Conservation (phyloP, 1,139 yeast genomes). For the Zhuliangozyma blackwelliae region DNA sequence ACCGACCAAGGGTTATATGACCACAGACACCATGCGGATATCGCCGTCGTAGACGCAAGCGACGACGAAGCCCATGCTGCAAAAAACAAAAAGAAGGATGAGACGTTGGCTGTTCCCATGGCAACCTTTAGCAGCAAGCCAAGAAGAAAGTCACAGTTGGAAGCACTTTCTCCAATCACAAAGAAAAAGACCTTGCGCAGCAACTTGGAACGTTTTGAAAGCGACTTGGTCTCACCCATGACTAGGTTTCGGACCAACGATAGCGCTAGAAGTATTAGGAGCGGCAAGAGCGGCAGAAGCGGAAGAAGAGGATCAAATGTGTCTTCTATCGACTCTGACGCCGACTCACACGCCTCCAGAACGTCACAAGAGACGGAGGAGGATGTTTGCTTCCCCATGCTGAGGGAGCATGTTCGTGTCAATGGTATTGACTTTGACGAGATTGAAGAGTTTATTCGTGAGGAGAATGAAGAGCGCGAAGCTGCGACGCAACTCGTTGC, state of each 20-base stretch:
- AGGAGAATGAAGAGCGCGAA: conserved; percentile 31
- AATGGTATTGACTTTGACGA: conserved; percentile 79
- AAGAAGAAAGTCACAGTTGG: conserved; percentile 26
- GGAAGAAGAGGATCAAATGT: no score
- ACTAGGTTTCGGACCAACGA: conserved; percentile 31
- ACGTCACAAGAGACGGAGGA: conserved; percentile 76
- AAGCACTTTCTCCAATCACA: conserved; percentile 8
- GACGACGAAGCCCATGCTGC: conserved; percentile 1
- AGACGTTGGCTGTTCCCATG: conserved; percentile 5
- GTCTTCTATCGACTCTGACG: conserved; percentile 53
- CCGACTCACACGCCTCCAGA: conserved; percentile 67
- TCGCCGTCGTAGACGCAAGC: neutral
- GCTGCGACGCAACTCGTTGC: neutral
- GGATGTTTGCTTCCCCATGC: conserved; percentile 96
- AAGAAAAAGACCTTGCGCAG: conserved; percentile 8
- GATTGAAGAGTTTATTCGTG: conserved; percentile 68
- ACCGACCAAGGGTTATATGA: conserved; percentile 52
- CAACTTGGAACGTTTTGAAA: conserved; percentile 19
- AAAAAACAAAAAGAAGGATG: conserved; percentile 5
- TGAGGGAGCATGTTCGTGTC: conserved; percentile 62
- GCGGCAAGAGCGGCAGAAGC: no score
- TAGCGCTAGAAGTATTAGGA: conserved; percentile 31
- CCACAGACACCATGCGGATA: conserved; percentile 43
- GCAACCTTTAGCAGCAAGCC: conserved; percentile 7
- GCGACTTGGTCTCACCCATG: conserved; percentile 31